These are phyloP conservation scores for Tylopilus sp. DNA, from an alignment of 1,284 basidiomycete species.

Conservation along the genomic window DNA sequence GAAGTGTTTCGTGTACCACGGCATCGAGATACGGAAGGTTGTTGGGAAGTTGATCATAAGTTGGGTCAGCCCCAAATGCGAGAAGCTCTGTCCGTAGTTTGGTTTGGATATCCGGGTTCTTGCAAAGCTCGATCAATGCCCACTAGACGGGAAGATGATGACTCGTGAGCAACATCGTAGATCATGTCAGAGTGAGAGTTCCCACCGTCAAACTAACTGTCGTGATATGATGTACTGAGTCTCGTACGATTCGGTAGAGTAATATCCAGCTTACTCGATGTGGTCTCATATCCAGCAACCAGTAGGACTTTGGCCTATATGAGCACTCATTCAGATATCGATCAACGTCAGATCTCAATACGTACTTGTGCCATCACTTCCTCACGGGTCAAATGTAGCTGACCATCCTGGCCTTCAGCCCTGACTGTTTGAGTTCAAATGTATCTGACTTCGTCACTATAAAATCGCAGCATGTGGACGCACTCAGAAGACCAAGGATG, in stretches of 20 bases:
- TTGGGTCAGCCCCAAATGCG: conserved; percentile 32
- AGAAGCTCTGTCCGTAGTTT: conserved; percentile 42
- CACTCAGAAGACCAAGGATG: conserved; percentile 51
- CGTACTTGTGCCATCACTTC: conserved; percentile 36
- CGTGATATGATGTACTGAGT: neutral
- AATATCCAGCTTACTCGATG: conserved; percentile 32
- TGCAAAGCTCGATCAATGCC: conserved; percentile 44
- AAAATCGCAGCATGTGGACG: neutral
- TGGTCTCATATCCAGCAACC: conserved; percentile 44
- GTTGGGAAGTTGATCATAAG: conserved; percentile 37
- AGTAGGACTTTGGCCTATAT: conserved; percentile 40
- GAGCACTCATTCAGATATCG: neutral
- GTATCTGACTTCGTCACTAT: neutral
- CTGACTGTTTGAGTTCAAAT: conserved; percentile 26
- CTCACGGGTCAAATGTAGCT: conserved; percentile 26
- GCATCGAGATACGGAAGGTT: conserved; percentile 43
- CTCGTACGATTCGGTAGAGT: neutral
- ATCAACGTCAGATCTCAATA: neutral
- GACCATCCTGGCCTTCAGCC: conserved; percentile 20
- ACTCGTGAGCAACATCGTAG: neutral
- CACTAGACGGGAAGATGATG: conserved; percentile 28
- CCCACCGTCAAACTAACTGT: conserved; percentile 39
- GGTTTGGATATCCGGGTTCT: conserved; percentile 33
- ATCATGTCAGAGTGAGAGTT: neutral
- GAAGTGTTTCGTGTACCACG: conserved; percentile 38